Evolutionary conservation across 2,329 filamentous ascomycete species (phyloP), one percentile per base, ranked within the genome.

Genomic region (Neofusicoccum kwambonambiense): DNA sequence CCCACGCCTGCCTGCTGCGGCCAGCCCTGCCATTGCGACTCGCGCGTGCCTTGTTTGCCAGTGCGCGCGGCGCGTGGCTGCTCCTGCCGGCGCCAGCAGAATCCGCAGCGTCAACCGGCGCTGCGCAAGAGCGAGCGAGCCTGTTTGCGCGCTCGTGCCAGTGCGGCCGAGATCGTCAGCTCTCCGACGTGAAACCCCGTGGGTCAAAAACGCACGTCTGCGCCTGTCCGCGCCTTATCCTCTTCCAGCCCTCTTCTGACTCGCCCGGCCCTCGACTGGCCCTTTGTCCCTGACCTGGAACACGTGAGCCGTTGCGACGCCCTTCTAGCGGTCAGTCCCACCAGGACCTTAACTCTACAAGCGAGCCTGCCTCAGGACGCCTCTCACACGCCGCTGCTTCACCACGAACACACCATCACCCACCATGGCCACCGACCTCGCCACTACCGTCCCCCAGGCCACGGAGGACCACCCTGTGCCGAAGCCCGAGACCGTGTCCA

Each of bases 141-240:
- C 42, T 37, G 56, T 47, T 47, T 60, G 56, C 42, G 54, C 22
- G 56, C 42, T 49, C 56, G 56, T 45, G 56, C 42, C 37, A 41
- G 56, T 45, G 56, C 56, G 41, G 27, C 56, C 41, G 56, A 60
- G 56, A 60, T 60, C 56, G 42, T 47, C 56, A 60, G 42, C 56
- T 47, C 56, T 60, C 56, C 27, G 56, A 60, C 56, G 44, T 60
- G 56, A 47, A 58, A 60, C 56, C 56, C 56, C 41, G 56, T 47
- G 56, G 41, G 56, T 60, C 56, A 47, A 60, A 60, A 60, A 37
- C 37, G 39, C 41, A 42, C 56, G 56, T 42, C 17, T 60, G 56
- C 41, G 42, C 56, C 56, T 47, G 56, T 22, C 31, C 42, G 54
- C 34, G 54, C 31, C 54, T 58, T 60, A 11, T 60, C 56, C 56